A percentile compares a stretch with the other conserved stretches of the same genome.
phyloP scores from a whole-genome alignment of 208 protist genomes.

The Acanthamoeba quina region DNA sequence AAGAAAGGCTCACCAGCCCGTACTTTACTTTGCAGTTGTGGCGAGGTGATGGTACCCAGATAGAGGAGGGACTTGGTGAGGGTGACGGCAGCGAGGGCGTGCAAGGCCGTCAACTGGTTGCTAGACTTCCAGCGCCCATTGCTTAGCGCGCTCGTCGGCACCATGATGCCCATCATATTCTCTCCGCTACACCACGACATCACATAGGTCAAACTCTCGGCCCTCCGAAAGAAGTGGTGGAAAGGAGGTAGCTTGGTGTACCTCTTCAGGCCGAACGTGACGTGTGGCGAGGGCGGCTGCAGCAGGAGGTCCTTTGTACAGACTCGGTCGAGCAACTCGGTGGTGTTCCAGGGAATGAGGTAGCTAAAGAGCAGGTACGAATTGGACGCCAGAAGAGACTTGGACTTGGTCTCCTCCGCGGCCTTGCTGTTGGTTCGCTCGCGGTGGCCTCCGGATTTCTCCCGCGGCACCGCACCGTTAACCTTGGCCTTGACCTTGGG shows the following conservation, averaged over 20 bases:
- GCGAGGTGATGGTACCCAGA: not conserved
- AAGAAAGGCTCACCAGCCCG: not conserved
- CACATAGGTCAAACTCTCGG: no score
- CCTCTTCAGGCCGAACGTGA: conserved; percentile 42
- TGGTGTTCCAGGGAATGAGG: conserved; percentile 40
- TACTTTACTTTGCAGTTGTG: not conserved
- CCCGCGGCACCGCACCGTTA: not conserved
- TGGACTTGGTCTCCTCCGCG: not conserved
- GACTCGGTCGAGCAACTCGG: not conserved
- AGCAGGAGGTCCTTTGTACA: conserved; percentile 25
- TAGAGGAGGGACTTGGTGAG: conserved; percentile 25
- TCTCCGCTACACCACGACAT: not conserved
- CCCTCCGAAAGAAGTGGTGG: not conserved
- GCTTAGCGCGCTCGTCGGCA: not conserved
- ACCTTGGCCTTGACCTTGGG: not conserved
- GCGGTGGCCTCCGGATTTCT: not conserved
- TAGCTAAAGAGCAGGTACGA: conserved; percentile 63
- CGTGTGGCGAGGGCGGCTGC: not conserved
- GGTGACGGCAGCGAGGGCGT: conserved; percentile 6
- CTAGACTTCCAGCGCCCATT: conserved; percentile 35
- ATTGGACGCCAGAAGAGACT: not conserved
- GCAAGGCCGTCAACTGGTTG: not conserved
- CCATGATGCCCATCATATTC: conserved; percentile 43
- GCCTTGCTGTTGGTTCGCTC: not conserved
- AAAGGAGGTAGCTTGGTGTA: not conserved